Evolutionary conservation across 306 rosid genomes (phyloP).

Genomic region (Dalbergia cultrata): DNA sequence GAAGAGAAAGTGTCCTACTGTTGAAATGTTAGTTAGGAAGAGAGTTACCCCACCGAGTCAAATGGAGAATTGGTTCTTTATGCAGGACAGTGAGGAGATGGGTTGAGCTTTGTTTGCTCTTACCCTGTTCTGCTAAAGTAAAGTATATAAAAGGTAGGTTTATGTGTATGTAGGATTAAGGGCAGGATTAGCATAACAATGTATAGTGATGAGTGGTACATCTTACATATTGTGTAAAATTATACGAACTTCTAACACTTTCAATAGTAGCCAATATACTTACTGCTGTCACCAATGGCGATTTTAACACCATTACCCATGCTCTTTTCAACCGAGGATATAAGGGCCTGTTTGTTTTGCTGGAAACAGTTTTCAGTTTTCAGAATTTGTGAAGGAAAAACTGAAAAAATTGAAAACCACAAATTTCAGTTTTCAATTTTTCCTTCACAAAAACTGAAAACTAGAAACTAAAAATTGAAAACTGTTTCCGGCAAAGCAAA

Average conservation of each 20-base stretch:
- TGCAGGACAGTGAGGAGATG: conserved; percentile 37
- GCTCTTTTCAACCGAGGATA: neutral
- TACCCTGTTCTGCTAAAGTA: no score
- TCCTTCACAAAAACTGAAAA: no score
- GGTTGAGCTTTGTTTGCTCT: conserved; percentile 6
- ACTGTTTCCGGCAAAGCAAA: no score
- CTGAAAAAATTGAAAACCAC: no score
- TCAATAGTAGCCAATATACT: neutral
- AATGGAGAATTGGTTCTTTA: conserved; percentile 51
- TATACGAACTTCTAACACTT: neutral
- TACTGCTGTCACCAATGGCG: neutral
- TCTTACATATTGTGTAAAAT: neutral
- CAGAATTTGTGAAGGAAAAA: no score
- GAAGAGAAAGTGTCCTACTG: conserved; percentile 72
- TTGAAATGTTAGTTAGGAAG: conserved; percentile 81
- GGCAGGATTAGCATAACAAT: neutral
- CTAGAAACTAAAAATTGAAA: no score
- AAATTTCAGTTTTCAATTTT: no score
- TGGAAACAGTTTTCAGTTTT: no score
- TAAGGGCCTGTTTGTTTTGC: no score
- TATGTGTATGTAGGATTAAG: neutral
- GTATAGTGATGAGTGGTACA: neutral
- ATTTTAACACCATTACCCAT: neutral
- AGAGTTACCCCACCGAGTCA: conserved; percentile 73
- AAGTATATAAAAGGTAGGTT: neutral